phyloP scores from a whole-genome alignment of 2,329 filamentous ascomycete species.

The Graphilbum fragrans region DNA sequence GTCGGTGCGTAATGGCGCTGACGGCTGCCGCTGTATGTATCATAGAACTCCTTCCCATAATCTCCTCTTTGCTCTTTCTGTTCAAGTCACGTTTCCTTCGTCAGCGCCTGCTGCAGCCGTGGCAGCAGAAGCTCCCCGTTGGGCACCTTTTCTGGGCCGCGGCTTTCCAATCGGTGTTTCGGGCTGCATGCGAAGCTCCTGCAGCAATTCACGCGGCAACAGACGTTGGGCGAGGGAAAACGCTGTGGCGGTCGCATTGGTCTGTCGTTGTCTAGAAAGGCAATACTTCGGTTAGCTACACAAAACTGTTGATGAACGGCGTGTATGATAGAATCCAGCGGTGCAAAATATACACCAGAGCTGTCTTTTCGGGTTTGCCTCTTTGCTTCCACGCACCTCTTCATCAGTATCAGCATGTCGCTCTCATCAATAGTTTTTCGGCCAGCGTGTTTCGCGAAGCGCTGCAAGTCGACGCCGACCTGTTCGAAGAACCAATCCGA shows the following conservation, averaged over 20 bases:
- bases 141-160: constrained; percentile 17
- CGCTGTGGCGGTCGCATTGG: constrained; percentile 56
- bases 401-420: constrained; percentile 73
- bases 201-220: constrained; percentile 69
- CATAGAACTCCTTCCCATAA: not conserved
- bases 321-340: constrained; percentile 4
- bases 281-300: constrained; percentile 12
- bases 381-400: constrained; percentile 58
- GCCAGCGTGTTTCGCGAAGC: constrained; percentile 70
- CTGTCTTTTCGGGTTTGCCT: not conserved
- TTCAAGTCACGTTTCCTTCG: constrained; percentile 21
- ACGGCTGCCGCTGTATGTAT: not conserved
- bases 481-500: constrained; percentile 92
- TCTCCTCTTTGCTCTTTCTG: not conserved
- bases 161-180: constrained; percentile 37
- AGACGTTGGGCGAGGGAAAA: constrained; percentile 79
- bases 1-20: not conserved
- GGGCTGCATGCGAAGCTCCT: constrained; percentile 64
- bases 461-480: constrained; percentile 63
- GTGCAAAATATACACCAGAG: constrained; percentile 11
- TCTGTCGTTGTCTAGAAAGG: constrained; percentile 59
- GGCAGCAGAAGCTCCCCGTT: not conserved
- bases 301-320: not conserved
- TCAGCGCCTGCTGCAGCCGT: not conserved
- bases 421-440: constrained; percentile 78